Percentiles rank a stretch among this genome's conserved stretches.
Conservation (phyloP, 176 grass and related monocot species). For the Cenchrus purpureus region DNA sequence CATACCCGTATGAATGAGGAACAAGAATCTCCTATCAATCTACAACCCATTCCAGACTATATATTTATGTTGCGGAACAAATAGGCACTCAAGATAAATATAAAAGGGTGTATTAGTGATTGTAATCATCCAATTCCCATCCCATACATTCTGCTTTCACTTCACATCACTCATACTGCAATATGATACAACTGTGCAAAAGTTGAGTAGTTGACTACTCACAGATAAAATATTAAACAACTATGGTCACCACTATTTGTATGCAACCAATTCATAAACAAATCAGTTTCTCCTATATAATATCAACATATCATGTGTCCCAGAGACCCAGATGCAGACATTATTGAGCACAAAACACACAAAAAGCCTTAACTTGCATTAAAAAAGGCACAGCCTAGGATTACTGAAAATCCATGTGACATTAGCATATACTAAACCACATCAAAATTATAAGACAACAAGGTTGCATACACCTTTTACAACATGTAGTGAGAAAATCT, state of each 20-base stretch:
- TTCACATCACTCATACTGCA: neutral
- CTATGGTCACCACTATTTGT: neutral
- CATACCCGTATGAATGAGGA: neutral
- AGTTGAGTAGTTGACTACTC: neutral
- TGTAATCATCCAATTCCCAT: neutral
- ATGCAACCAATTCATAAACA: neutral
- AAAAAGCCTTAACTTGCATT: neutral
- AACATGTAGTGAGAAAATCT: neutral
- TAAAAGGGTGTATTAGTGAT: neutral
- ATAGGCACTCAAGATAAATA: neutral
- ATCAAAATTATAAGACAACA: slow-evolving; percentile 16
- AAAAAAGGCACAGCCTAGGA: neutral
- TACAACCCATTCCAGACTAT: neutral
- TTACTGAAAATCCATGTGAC: neutral
- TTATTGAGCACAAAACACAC: neutral
- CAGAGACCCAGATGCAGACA: neutral
- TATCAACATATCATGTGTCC: neutral
- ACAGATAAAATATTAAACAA: neutral
- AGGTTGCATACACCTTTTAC: neutral
- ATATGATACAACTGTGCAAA: neutral
- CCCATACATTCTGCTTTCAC: neutral
- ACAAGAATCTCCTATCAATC: neutral
- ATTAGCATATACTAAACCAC: neutral
- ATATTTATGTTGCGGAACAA: neutral
- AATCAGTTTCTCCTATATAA: neutral